Conservation (phyloP, 257 asterid genomes). For the Datura wrightii region DNA sequence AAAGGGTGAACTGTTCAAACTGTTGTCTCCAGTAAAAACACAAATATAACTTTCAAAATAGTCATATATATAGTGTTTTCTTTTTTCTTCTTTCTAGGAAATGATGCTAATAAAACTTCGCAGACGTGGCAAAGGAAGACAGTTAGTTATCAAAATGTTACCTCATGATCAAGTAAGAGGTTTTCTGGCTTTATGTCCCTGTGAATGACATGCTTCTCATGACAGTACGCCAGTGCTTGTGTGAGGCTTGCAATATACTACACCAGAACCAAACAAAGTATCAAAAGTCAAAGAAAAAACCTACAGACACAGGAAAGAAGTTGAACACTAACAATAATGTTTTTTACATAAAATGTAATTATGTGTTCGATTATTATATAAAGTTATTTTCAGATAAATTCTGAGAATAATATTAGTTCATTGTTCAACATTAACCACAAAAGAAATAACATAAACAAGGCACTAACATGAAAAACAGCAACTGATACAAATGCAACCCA, state of each 20-base stretch:
- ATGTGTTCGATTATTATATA: background rate
- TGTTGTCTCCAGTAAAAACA: background rate
- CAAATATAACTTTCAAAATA: background rate
- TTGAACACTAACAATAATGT: background rate
- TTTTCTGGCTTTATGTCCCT: slow-evolving; percentile 99
- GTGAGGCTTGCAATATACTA: slow-evolving; percentile 89
- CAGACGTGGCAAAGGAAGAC: background rate
- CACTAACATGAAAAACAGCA: background rate
- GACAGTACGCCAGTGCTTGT: slow-evolving; percentile 86
- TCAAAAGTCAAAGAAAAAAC: slow-evolving; percentile 22
- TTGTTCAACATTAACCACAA: background rate
- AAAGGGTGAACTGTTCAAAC: background rate
- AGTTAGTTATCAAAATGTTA: slow-evolving; percentile 36
- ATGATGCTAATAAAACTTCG: background rate
- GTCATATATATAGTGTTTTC: background rate
- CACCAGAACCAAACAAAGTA: slow-evolving; percentile 31
- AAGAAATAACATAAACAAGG: background rate
- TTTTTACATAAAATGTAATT: background rate
- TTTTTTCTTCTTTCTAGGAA: background rate
- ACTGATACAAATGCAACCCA: background rate
- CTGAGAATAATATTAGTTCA: background rate
- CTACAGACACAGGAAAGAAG: slow-evolving; percentile 16
- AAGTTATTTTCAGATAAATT: background rate
- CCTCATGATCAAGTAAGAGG: slow-evolving; percentile 95
- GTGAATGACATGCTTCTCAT: slow-evolving; percentile 91